phyloP scores from a whole-genome alignment of 495 filamentous ascomycete genomes.

The Entonaema liquescens region DNA sequence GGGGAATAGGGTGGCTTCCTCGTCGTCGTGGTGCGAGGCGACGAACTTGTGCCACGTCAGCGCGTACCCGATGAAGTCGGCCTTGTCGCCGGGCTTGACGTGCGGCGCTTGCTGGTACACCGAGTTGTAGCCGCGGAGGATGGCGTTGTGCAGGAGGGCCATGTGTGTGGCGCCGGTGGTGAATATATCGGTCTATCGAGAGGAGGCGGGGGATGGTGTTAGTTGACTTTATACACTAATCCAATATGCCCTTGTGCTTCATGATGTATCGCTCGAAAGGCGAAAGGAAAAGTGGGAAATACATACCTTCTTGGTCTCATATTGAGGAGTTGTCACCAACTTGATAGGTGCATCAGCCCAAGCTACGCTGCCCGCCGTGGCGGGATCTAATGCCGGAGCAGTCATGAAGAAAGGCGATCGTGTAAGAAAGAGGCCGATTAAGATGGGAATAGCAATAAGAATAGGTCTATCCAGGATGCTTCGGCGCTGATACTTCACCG shows the following conservation, averaged over 20 bases:
- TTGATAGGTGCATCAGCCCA: conserved; percentile 62
- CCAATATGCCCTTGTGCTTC: not conserved
- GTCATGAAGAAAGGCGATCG: conserved; percentile 56
- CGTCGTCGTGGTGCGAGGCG: conserved; percentile 63
- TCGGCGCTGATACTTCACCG: conserved; percentile 14
- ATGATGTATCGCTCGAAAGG: not conserved
- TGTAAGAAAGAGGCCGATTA: conserved; percentile 52
- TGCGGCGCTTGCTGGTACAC: conserved; percentile 62
- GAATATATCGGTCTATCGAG: conserved; percentile 58
- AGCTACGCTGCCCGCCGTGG: conserved; percentile 43
- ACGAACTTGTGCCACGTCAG: conserved; percentile 63
- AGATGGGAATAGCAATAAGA: conserved; percentile 46
- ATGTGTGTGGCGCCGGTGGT: conserved; percentile 65
- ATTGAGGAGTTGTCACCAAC: conserved; percentile 58
- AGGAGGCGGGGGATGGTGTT: not conserved
- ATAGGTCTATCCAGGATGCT: conserved; percentile 45
- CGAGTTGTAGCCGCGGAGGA: conserved; percentile 67
- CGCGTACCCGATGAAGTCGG: conserved; percentile 61
- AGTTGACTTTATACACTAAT: conserved; percentile 7
- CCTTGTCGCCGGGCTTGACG: conserved; percentile 52
- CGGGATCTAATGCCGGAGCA: conserved; percentile 34
- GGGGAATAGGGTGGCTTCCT: conserved; percentile 61
- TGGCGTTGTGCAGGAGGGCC: conserved; percentile 66
- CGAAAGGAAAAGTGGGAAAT: not conserved
- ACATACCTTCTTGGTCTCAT: conserved; percentile 53